These are phyloP conservation scores for Hypoxylon perforatum DNA, from an alignment of 495 filamentous ascomycete genomes.

Conservation along the genomic window DNA sequence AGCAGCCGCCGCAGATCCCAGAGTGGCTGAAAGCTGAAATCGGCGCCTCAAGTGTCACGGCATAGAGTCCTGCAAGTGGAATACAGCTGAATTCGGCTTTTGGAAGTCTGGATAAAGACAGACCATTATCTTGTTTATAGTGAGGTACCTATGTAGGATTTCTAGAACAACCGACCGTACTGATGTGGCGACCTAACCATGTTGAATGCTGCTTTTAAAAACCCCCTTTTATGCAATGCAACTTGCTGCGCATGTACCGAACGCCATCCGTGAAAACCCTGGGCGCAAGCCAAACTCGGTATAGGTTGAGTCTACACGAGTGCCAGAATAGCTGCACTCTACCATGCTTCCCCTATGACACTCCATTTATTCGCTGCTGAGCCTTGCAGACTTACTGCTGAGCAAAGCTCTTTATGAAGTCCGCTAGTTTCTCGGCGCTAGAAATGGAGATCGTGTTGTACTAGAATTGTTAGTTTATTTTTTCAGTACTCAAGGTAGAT, in stretches of 20 bases:
- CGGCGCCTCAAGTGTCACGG: conserved; percentile 10
- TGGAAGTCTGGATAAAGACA: background rate
- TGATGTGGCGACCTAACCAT: conserved; percentile 20
- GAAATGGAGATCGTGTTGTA: conserved; percentile 72
- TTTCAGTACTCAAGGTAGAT: too few species aligned
- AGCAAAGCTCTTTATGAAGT: conserved; percentile 69
- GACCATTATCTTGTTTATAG: conserved; percentile 1
- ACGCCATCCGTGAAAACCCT: conserved; percentile 4
- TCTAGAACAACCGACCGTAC: conserved; percentile 17
- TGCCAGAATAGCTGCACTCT: background rate
- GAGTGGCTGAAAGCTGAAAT: conserved; percentile 65
- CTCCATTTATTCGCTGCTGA: background rate
- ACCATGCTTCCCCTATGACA: too few species aligned
- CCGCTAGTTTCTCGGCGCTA: conserved; percentile 68
- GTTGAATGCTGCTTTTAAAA: conserved; percentile 35
- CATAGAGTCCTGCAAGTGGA: background rate
- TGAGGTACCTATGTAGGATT: conserved; percentile 6
- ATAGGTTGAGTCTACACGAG: background rate
- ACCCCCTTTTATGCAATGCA: conserved; percentile 13
- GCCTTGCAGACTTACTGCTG: conserved; percentile 15
- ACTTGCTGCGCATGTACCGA: conserved; percentile 8
- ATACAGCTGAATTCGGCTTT: background rate
- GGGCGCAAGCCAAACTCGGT: background rate
- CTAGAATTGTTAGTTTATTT: too few species aligned
- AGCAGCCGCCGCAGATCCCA: conserved; percentile 62